Base-by-base conservation (phyloP, 1,284 basidiomycete genomes). In the Lignosus rhinocerotis region DNA sequence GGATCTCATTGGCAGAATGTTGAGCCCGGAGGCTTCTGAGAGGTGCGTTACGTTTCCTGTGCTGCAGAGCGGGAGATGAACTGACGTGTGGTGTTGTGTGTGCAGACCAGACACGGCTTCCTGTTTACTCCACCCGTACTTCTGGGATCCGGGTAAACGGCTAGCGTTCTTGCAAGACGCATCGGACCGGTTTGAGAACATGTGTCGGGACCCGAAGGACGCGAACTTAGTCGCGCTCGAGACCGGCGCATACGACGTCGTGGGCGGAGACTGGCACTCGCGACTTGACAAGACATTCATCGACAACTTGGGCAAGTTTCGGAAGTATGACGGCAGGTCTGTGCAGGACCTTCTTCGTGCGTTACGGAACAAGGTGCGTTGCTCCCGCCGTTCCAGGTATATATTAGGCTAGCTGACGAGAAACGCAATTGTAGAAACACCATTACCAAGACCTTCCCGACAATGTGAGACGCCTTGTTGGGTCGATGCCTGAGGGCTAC, bases 371-470 rank as follows among this genome's bases (percentile, higher is more conserved):
- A 99, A 99, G 81, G 94, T 93, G 55, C 54, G 85, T 75, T 6
- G 50, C 54, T 50, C 30, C 12, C 21, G 11, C 33, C 5, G 6
- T 7, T 17, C 10, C 19, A 7, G 43, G 36, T 25, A 9, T 36
- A 8, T 6, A 4, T n/a, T n/a, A 30, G 32, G 43, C 8, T 32
- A 42, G 34, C 41, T 57, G 38, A 58, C 44, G 44, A 36, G 36
- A 6, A 36, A 10, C 11, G 44, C n/a, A 3, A 3, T n/a, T 63
- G 38, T 69, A 96, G 94, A 98, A 96, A 90, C 92, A 99, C 67
- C 96, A 99, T 72, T 98, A 97, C 70, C 96, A 98, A 76, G 94
- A 96, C 72, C 78, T 98, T 19, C 95, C 95, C 2, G 92, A 94
- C 55, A 87, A 89, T 59, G 90, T 95, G 42, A 94, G 94, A 72